phyloP scores from a whole-genome alignment of 2,329 filamentous ascomycete species.

The Fusarium oligoseptatum region DNA sequence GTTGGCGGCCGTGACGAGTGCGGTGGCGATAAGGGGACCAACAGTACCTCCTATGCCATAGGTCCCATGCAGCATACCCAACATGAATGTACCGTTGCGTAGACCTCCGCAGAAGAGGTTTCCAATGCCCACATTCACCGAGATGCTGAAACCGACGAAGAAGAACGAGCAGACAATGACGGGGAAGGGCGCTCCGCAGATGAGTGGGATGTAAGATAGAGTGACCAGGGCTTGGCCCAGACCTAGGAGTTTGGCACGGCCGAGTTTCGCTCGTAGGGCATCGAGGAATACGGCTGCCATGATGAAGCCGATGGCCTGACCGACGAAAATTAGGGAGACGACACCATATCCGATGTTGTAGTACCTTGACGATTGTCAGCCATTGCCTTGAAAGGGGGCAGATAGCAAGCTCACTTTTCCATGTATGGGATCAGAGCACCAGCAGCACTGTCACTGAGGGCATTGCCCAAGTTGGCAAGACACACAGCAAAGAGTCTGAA shows the following conservation, averaged over 20 bases:
- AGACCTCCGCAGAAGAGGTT: slow-evolving; percentile 72
- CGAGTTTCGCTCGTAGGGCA: slow-evolving; percentile 70
- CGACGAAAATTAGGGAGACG: slow-evolving; percentile 86
- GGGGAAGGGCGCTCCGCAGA: slow-evolving; percentile 77
- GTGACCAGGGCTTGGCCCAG: slow-evolving; percentile 69
- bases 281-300: slow-evolving; percentile 78
- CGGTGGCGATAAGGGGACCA: slow-evolving; percentile 81
- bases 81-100: slow-evolving; percentile 64
- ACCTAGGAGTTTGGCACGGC: slow-evolving; percentile 74
- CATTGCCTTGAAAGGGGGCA: not conserved
- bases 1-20: slow-evolving; percentile 71
- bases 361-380: slow-evolving; percentile 55
- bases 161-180: slow-evolving; percentile 77
- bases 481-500: slow-evolving; percentile 76
- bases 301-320: slow-evolving; percentile 83
- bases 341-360: slow-evolving; percentile 83
- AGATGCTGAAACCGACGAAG: slow-evolving; percentile 71
- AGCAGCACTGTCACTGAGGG: slow-evolving; percentile 80
- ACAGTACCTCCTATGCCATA: slow-evolving; percentile 76
- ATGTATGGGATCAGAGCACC: slow-evolving; percentile 87
- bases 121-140: slow-evolving; percentile 67
- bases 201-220: slow-evolving; percentile 73
- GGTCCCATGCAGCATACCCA: slow-evolving; percentile 75
- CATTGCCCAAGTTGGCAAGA: slow-evolving; percentile 75
- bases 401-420: slow-evolving; percentile 63